phyloP scores from a whole-genome alignment of 371 early-diverging fungal species.

The Phascolomyces articulosus region DNA sequence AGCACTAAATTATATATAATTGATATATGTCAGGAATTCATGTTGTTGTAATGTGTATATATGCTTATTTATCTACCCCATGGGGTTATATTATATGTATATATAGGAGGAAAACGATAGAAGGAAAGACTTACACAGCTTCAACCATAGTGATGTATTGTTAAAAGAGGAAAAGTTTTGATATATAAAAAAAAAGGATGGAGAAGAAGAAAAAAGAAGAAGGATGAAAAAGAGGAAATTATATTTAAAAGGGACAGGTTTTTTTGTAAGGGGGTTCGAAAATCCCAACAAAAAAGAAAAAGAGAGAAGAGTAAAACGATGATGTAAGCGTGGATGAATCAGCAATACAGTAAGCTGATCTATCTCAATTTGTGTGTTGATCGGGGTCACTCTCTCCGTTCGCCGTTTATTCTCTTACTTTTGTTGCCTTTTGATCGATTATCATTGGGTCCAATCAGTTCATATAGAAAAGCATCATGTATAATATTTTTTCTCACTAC shows the following conservation, averaged over 20 bases:
- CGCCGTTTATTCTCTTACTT: neutral
- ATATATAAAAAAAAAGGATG: slow-evolving; percentile 10
- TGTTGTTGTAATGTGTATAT: too few species aligned
- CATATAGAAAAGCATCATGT: neutral
- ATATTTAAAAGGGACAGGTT: neutral
- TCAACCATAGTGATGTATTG: slow-evolving; percentile 14
- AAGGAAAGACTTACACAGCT: slow-evolving; percentile 26
- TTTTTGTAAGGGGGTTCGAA: slow-evolving; percentile 15
- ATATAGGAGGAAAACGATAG: neutral
- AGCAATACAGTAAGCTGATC: slow-evolving; percentile 11
- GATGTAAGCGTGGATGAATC: slow-evolving; percentile 24
- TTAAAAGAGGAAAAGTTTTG: too few species aligned
- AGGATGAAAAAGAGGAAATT: neutral
- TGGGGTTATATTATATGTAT: neutral
- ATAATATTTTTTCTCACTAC: neutral
- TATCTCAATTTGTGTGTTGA: neutral
- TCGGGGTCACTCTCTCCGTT: too few species aligned
- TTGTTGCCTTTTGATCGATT: neutral
- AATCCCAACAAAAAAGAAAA: slow-evolving; percentile 7
- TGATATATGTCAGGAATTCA: too few species aligned
- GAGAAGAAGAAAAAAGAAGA: slow-evolving; percentile 14
- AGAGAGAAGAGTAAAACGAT: slow-evolving; percentile 7
- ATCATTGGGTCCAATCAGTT: too few species aligned
- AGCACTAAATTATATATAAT: slow-evolving; percentile 62
- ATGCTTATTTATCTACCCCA: too few species aligned